phyloP scores from a whole-genome alignment of 352 stramenopile genomes.

The Pythium phragmiticola region DNA sequence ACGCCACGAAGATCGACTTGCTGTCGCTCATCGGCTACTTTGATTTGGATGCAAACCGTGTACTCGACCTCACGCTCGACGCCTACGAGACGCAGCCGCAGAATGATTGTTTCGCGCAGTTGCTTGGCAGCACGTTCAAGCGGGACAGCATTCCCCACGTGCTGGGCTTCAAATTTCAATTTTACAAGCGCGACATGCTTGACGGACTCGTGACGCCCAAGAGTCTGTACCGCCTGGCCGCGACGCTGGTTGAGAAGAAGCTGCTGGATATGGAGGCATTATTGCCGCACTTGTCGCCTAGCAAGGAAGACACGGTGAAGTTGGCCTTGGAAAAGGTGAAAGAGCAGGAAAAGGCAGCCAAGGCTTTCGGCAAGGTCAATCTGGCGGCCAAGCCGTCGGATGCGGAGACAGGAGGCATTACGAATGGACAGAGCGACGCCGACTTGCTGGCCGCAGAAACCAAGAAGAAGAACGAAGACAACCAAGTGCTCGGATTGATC shows the following conservation, averaged over 20 bases:
- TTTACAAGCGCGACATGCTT: conserved; percentile 70
- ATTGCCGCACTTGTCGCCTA: conserved; percentile 75
- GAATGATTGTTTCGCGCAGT: conserved; percentile 70
- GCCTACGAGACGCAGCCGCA: conserved; percentile 88
- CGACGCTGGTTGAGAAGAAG: conserved; percentile 83
- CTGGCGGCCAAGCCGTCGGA: conserved; percentile 42
- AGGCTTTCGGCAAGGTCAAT: conserved; percentile 75
- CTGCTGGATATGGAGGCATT: conserved; percentile 77
- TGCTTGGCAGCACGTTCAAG: conserved; percentile 72
- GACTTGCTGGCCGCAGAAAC: conserved; percentile 22
- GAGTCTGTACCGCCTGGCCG: conserved; percentile 83
- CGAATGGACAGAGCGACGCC: conserved; percentile 27
- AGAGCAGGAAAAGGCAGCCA: conserved; percentile 56
- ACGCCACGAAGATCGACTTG: conserved; percentile 69
- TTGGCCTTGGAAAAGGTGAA: conserved; percentile 35
- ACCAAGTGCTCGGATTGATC: conserved; percentile 84
- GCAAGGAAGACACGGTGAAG: conserved; percentile 58
- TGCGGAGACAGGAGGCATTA: conserved; percentile 7
- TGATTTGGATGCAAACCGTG: conserved; percentile 95
- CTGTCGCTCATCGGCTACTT: conserved; percentile 89
- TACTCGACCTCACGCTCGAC: conserved; percentile 93
- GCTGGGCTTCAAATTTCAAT: conserved; percentile 93
- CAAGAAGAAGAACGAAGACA: conserved; percentile 41
- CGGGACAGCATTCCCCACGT: conserved; percentile 83
- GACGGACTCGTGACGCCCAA: conserved; percentile 49